These are phyloP conservation scores for Stylonectria norvegica DNA, from an alignment of 2,329 filamentous ascomycete genomes.

Conservation along the genomic window DNA sequence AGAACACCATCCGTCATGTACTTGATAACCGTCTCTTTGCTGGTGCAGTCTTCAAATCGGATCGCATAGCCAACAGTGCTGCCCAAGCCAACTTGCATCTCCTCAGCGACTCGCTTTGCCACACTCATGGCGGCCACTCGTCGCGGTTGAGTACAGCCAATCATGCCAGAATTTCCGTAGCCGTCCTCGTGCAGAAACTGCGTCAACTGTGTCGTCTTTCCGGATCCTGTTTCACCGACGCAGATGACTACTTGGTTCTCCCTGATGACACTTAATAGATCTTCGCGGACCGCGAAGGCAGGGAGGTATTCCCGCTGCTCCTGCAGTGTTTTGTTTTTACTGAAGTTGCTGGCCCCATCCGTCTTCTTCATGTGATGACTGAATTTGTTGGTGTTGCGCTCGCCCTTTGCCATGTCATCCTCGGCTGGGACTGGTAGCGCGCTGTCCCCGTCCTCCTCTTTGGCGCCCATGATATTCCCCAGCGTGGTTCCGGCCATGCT, in stretches of 20 bases:
- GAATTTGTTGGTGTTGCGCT: slow-evolving; percentile 65
- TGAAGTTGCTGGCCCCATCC: slow-evolving; percentile 85
- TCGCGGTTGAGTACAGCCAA: slow-evolving; percentile 92
- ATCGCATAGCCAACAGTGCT: slow-evolving; percentile 92
- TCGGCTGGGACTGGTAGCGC: slow-evolving; percentile 74
- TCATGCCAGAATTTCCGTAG: slow-evolving; percentile 82
- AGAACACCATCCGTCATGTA: slow-evolving; percentile 99
- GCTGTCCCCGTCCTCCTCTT: slow-evolving; percentile 89
- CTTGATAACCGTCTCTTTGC: slow-evolving; percentile 92
- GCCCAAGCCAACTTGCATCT: slow-evolving; percentile 93
- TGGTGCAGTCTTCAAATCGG: slow-evolving; percentile 97
- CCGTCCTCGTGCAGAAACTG: slow-evolving; percentile 96
- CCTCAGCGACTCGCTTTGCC: slow-evolving; percentile 94
- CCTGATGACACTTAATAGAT: slow-evolving; percentile 83
- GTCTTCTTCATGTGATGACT: slow-evolving; percentile 84
- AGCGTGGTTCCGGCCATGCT: slow-evolving; percentile 87
- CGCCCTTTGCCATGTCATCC: slow-evolving; percentile 57
- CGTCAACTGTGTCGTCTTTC: slow-evolving; percentile 95
- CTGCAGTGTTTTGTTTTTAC: slow-evolving; percentile 80
- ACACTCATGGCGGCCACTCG: slow-evolving; percentile 99
- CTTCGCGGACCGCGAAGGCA: slow-evolving; percentile 93
- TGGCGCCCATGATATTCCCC: slow-evolving; percentile 93
- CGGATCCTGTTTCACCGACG: slow-evolving; percentile 94
- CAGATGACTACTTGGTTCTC: slow-evolving; percentile 98
- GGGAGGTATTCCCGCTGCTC: slow-evolving; percentile 93